Evolutionary conservation across 495 filamentous ascomycete species (phyloP), one percentile per base, ranked within the genome.

Genomic region (Penicillium canariense): DNA sequence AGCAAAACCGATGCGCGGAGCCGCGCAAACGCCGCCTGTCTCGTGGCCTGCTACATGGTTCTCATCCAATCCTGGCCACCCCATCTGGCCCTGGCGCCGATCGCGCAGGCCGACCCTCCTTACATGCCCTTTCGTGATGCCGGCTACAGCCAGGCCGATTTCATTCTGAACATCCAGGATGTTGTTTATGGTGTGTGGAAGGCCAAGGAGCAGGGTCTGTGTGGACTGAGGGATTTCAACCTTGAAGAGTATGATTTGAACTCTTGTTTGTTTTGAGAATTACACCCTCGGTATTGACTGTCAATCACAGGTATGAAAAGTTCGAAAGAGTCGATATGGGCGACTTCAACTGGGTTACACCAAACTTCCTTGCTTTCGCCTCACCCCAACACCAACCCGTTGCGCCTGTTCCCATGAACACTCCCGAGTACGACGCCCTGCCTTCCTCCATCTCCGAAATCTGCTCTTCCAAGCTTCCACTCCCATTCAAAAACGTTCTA

Each of bases 261-360:
- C 48, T 3, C 42, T 40, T 26, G 4, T 23, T 34, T 48, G 2
- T 12, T 22, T 1, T 48, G 5, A 34, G 31, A 7, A 10, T 30
- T 12, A 18, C 8, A 25, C 9, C n/a, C 27, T 22, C 17, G 17
- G 12, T 12, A 39, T 67, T 77, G 43, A 77, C 54, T 40, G 1
- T 10, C 7, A 10, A 9, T n/a, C 14, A 17, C 49, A 89, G 86
- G 36, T 90, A 99, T 65, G 94, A 99, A 73, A 87, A 83, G 64
- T 99, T 82, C 58, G 94, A 99, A 71, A 81, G 94, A 49, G 94
- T 97, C 2, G 95, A 99, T 61, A 91, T 96, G 79, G 94, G 94
- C 52, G 94, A 99, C 71, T 99, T 99, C 87, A 99, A 99, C 78
- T 99, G 94, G 94, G 79, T 99, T 42, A 95, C 91, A 10, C 91